These are phyloP conservation scores for Fagopyrum tataricum DNA, from an alignment of 148 eudicot species.

Conservation along the genomic window DNA sequence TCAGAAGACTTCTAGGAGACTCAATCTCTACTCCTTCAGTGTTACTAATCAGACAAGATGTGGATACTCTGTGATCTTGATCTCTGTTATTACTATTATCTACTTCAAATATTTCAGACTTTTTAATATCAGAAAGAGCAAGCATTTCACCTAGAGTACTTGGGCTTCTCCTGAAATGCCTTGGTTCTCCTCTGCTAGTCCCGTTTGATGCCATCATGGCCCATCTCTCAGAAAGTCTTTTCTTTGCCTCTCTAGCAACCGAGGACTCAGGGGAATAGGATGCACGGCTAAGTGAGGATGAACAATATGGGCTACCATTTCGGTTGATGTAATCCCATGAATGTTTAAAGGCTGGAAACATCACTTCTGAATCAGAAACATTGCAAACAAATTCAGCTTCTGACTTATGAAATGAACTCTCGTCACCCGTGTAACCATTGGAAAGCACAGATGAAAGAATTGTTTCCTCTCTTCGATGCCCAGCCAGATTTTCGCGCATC, in stretches of 20 bases:
- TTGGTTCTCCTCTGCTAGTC: constrained; percentile 43
- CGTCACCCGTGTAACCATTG: constrained; percentile 84
- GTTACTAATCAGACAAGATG: constrained; percentile 37
- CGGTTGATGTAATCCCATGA: constrained; percentile 88
- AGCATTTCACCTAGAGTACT: constrained; percentile 98
- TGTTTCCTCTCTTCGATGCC: constrained; percentile 65
- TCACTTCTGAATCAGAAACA: constrained; percentile 70
- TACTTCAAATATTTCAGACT: constrained; percentile 34
- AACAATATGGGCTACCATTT: constrained; percentile 52
- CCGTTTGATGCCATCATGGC: constrained; percentile 72
- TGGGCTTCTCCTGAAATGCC: constrained; percentile 58
- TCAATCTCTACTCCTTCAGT: constrained; percentile 23
- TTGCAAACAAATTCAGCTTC: constrained; percentile 53
- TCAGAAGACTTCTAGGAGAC: constrained; percentile 50
- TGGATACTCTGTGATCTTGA: constrained; percentile 43
- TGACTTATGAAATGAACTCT: constrained; percentile 79
- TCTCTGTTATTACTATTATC: constrained; percentile 21
- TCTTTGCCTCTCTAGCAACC: constrained; percentile 94
- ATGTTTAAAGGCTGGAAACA: constrained; percentile 73
- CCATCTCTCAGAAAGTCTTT: constrained; percentile 98
- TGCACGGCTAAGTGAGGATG: constrained; percentile 63
- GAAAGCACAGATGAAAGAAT: constrained; percentile 75
- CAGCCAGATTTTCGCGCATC: constrained; percentile 54
- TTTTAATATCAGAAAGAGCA: constrained; percentile 72
- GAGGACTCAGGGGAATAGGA: constrained; percentile 89